Percentiles rank a stretch among this genome's conserved stretches.
phyloP scores from a whole-genome alignment of 257 asterid genomes.

The Capsicum chinense region DNA sequence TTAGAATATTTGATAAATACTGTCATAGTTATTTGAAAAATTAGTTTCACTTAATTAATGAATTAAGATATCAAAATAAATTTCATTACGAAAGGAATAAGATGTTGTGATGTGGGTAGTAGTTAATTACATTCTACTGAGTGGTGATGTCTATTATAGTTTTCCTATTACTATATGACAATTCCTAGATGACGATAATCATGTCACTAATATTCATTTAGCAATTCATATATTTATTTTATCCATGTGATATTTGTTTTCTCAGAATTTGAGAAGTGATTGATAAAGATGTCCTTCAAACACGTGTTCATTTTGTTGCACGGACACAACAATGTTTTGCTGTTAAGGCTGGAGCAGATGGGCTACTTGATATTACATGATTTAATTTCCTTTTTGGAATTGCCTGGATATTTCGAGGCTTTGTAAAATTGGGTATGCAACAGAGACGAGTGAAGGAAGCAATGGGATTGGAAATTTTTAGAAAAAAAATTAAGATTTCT shows the following conservation, averaged over 20 bases:
- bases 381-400: slow-evolving; percentile 26
- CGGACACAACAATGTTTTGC: slow-evolving; percentile 99
- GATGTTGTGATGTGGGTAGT: background rate
- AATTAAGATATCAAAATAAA: background rate
- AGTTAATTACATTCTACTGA: background rate
- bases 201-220: background rate
- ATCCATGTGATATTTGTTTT: slow-evolving; percentile 14
- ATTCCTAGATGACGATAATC: background rate
- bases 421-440: background rate
- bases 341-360: slow-evolving; percentile 94
- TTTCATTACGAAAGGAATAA: background rate
- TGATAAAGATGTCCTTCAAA: slow-evolving; percentile 92
- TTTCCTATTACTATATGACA: background rate
- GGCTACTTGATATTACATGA: slow-evolving; percentile 61
- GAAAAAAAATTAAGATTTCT: no score
- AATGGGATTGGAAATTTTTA: slow-evolving; percentile 39
- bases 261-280: slow-evolving; percentile 89
- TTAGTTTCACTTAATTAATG: background rate
- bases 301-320: slow-evolving; percentile 93
- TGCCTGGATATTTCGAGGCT: background rate
- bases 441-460: background rate
- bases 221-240: background rate
- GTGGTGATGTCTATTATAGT: slow-evolving; percentile 2
- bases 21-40: background rate
- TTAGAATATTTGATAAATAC: background rate